A percentile compares a stretch with the other conserved stretches of the same genome.
Evolutionary conservation across 108 stramenopile species (phyloP).

Genomic region (Fragilariopsis cylindrus): DNA sequence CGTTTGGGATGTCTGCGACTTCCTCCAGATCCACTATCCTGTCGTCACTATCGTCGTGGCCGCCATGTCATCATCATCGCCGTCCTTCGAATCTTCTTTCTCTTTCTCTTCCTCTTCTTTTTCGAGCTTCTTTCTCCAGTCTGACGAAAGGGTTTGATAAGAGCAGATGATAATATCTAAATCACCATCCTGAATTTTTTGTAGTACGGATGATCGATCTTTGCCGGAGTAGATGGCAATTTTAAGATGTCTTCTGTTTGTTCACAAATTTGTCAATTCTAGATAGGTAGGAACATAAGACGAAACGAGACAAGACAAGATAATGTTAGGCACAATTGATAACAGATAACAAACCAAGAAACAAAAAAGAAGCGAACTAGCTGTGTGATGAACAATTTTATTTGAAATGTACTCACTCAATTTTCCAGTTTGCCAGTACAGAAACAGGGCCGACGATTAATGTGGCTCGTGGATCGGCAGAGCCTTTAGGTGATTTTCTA

Average conservation of each 20-base stretch:
- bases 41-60: no score
- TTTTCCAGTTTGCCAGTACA: slow-evolving; percentile 63
- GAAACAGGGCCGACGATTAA: slow-evolving; percentile 71
- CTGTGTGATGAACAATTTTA: no score
- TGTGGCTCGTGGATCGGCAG: slow-evolving; percentile 22
- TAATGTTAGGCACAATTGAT: no score
- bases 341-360: no score
- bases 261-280: slow-evolving; percentile 4
- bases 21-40: background rate
- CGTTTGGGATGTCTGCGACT: background rate
- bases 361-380: no score
- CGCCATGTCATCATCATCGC: background rate
- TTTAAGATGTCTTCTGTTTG: slow-evolving; percentile 23
- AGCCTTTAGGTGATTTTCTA: background rate
- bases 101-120: background rate
- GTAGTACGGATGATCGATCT: slow-evolving; percentile 41
- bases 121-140: slow-evolving; percentile 16
- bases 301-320: no score
- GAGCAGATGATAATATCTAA: slow-evolving; percentile 52
- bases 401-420: background rate
- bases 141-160: slow-evolving; percentile 62
- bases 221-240: slow-evolving; percentile 56
- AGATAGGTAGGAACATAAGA: no score
- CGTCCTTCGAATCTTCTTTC: background rate
- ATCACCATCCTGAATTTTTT: slow-evolving; percentile 26